These are phyloP conservation scores for Breynia disticha DNA, from an alignment of 441 rosid genomes.

Conservation along the genomic window DNA sequence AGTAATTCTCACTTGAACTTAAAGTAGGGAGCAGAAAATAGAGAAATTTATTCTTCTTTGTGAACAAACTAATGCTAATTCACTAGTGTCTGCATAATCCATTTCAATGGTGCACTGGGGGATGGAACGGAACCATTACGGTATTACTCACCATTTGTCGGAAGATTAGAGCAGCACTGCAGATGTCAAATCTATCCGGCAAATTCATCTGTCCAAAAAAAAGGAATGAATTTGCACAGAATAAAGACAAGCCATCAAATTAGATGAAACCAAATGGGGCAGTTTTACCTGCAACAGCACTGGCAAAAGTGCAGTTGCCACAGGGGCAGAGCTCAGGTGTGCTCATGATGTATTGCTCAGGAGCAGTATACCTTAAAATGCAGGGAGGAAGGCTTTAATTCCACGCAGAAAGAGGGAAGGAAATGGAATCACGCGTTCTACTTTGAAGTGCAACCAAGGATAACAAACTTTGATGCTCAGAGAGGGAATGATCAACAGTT, in stretches of 20 bases:
- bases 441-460: too few relatives aligned
- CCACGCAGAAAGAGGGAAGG: neutral
- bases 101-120: too few relatives aligned
- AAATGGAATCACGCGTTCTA: neutral
- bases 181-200: constrained; percentile 91
- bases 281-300: constrained; percentile 82
- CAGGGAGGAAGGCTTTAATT: neutral
- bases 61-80: too few relatives aligned
- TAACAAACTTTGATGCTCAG: neutral
- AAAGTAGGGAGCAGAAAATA: too few relatives aligned
- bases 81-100: too few relatives aligned
- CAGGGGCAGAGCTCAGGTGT: constrained; percentile 94
- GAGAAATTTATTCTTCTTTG: too few relatives aligned
- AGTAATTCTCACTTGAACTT: neutral
- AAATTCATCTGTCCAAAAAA: constrained; percentile 65
- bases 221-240: constrained; percentile 3
- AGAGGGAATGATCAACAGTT: neutral
- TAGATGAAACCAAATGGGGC: neutral
- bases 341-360: constrained; percentile 98
- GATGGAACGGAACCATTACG: neutral
- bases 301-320: constrained; percentile 91
- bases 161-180: constrained; percentile 82
- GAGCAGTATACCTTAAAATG: constrained; percentile 73
- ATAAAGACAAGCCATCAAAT: constrained; percentile 10
- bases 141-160: constrained; percentile 71